These are phyloP conservation scores for Quercus parvula DNA, from an alignment of 306 rosid species.

Conservation along the genomic window DNA sequence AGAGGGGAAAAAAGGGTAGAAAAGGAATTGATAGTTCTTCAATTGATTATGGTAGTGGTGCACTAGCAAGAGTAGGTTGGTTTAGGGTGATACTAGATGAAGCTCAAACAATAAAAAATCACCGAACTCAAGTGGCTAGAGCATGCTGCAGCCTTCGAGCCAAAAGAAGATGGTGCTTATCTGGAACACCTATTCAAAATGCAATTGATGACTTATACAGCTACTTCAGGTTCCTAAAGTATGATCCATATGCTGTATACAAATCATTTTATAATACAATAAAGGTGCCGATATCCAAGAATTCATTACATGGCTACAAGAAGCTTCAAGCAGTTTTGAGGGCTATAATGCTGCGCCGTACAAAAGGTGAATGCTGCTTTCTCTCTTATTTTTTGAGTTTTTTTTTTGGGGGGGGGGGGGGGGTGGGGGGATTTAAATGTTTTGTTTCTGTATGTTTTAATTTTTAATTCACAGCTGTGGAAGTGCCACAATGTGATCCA, in stretches of 20 bases:
- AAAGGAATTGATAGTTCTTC: conserved; percentile 59
- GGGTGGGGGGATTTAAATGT: neutral
- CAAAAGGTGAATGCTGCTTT: conserved; percentile 62
- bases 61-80: conserved; percentile 96
- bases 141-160: conserved; percentile 98
- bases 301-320: conserved; percentile 85
- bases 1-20: conserved; percentile 75
- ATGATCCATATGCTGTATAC: conserved; percentile 89
- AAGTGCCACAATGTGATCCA: neutral
- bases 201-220: conserved; percentile 90
- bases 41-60: conserved; percentile 56
- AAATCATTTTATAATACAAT: conserved; percentile 79
- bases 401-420: neutral
- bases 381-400: neutral
- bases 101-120: conserved; percentile 98
- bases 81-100: conserved; percentile 93
- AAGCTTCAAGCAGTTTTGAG: conserved; percentile 97
- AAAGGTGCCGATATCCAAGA: conserved; percentile 87
- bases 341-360: conserved; percentile 98
- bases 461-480: neutral
- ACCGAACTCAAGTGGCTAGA: conserved; percentile 98
- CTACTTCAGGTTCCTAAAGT: conserved; percentile 92
- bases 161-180: conserved; percentile 97
- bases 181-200: conserved; percentile 98
- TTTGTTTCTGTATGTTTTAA: neutral